Conservation (phyloP, 371 early-diverging fungal genomes). For the Rhizopus delemar region DNA sequence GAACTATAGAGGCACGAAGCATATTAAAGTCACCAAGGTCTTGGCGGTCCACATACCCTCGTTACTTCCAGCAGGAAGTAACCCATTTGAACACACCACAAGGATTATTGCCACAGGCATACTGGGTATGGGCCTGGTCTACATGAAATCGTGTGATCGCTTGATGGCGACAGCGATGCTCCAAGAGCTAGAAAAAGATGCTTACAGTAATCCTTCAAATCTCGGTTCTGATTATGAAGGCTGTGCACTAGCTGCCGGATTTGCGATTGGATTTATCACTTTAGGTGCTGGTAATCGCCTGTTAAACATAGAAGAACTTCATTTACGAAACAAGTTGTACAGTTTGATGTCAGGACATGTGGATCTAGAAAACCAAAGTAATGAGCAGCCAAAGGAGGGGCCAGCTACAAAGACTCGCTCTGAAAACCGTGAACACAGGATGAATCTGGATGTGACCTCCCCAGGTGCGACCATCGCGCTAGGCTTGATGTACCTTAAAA, state of each 20-base stretch:
- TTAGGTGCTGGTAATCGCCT: slow-evolving; percentile 69
- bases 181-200: slow-evolving; percentile 59
- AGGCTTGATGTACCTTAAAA: slow-evolving; percentile 79
- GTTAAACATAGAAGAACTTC: slow-evolving; percentile 56
- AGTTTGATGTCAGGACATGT: slow-evolving; percentile 44
- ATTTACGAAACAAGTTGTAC: slow-evolving; percentile 60
- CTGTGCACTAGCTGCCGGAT: slow-evolving; percentile 75
- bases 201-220: slow-evolving; percentile 35
- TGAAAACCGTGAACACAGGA: not conserved
- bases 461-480: slow-evolving; percentile 81
- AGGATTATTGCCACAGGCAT: slow-evolving; percentile 65
- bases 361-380: not conserved
- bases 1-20: slow-evolving; percentile 69
- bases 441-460: slow-evolving; percentile 58
- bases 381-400: not conserved
- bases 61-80: slow-evolving; percentile 53
- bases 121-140: slow-evolving; percentile 76
- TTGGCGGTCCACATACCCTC: slow-evolving; percentile 75
- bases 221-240: slow-evolving; percentile 46
- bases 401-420: too few species aligned
- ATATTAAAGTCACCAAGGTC: slow-evolving; percentile 63
- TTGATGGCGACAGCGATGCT: slow-evolving; percentile 72
- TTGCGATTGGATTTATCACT: slow-evolving; percentile 79
- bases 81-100: slow-evolving; percentile 59
- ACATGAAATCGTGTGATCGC: slow-evolving; percentile 66